Conservation (phyloP, 345 rosid genomes). For the Turnera subulata region DNA sequence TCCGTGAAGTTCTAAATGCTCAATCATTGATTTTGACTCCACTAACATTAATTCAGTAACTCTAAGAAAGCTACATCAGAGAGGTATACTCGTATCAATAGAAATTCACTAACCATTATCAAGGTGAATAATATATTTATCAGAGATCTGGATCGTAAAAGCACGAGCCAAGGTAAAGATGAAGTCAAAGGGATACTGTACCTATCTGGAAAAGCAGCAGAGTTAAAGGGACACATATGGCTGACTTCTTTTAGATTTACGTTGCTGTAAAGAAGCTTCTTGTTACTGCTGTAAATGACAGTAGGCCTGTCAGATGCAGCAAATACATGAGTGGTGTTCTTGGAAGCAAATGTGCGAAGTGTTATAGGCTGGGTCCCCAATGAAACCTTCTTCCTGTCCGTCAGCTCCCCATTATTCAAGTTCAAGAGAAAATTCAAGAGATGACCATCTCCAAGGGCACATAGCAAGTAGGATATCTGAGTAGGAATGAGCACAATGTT, state of each 20-base stretch:
- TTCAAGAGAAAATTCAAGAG: conserved; percentile 79
- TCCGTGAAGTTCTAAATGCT: no score
- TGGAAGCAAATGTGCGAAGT: conserved; percentile 92
- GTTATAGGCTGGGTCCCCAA: conserved; percentile 95
- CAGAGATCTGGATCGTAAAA: no score
- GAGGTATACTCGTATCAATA: no score
- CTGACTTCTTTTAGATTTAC: conserved; percentile 95
- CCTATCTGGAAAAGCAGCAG: conserved; percentile 98
- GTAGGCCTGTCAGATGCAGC: conserved; percentile 98
- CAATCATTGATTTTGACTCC: no score
- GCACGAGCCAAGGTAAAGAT: no score
- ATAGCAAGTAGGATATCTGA: conserved; percentile 85
- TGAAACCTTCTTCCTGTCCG: conserved; percentile 84
- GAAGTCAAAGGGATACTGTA: conserved; percentile 17
- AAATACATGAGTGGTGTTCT: conserved; percentile 82
- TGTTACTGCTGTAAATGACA: conserved; percentile 95
- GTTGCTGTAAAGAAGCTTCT: conserved; percentile 90
- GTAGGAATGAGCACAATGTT: conserved; percentile 14
- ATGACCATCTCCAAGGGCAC: conserved; percentile 98
- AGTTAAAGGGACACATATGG: conserved; percentile 92
- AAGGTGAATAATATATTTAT: no score
- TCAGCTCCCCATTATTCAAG: conserved; percentile 61
- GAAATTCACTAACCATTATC: no score
- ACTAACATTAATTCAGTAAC: no score
- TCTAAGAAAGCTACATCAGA: no score